These are phyloP conservation scores for Deinandra increscens DNA, from an alignment of 129 eudicot species.

Conservation along the genomic window DNA sequence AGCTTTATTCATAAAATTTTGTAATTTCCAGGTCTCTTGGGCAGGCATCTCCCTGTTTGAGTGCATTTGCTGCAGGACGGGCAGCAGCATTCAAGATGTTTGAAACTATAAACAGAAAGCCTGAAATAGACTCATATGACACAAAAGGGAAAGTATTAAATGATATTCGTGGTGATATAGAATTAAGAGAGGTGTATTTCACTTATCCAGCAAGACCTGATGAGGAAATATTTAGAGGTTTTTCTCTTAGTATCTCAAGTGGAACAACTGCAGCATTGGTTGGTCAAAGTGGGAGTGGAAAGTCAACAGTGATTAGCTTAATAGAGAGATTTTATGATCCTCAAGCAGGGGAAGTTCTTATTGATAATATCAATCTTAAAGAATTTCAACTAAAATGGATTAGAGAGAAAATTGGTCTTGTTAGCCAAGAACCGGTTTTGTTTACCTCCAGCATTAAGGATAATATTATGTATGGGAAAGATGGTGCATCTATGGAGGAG, in stretches of 20 bases:
- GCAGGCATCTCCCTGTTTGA: constrained; percentile 75
- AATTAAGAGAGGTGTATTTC: constrained; percentile 54
- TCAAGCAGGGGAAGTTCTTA: constrained; percentile 66
- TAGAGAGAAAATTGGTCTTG: constrained; percentile 76
- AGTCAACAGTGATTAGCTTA: constrained; percentile 69
- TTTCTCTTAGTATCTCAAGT: constrained; percentile 60
- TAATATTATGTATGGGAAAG: constrained; percentile 71
- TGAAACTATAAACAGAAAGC: constrained; percentile 72
- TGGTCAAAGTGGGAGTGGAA: constrained; percentile 89
- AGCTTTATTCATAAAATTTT: neutral
- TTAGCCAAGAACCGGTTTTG: constrained; percentile 86
- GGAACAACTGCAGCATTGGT: constrained; percentile 84
- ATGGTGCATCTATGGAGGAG: constrained; percentile 63
- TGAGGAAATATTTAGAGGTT: constrained; percentile 69
- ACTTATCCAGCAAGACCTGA: constrained; percentile 75
- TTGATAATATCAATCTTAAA: constrained; percentile 64
- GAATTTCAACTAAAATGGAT: constrained; percentile 80
- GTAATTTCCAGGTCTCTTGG: constrained; percentile 63
- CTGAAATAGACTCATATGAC: constrained; percentile 68
- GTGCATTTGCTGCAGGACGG: constrained; percentile 82
- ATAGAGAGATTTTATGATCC: constrained; percentile 91
- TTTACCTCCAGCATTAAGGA: constrained; percentile 81
- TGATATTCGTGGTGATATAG: constrained; percentile 67
- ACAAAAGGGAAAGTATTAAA: constrained; percentile 48
- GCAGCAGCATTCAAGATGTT: constrained; percentile 93